Evolutionary conservation across 2,329 filamentous ascomycete genomes (phyloP), one percentile per base, ranked within the genome.

Genomic region (Apiospora rasikravindrae): DNA sequence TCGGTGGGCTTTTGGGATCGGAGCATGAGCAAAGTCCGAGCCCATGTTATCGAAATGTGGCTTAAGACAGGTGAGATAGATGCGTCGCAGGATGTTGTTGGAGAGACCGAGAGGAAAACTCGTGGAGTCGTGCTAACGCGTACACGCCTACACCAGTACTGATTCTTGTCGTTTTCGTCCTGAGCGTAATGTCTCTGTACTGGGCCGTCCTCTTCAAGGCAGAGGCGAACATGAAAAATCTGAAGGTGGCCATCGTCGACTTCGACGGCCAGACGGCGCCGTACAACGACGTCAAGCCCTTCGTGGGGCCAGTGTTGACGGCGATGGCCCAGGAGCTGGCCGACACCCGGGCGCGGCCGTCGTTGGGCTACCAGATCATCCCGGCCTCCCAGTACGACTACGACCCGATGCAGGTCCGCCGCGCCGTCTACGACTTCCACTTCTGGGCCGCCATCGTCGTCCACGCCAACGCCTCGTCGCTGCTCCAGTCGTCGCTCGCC

Each of bases 401-500:
- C 75, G 88, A 91, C 71, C 87, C 88, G 0, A 81, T 86, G 45
- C 82, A 83, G 22, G 90, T 92, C 2, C 86, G 89, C 4, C 85
- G 88, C 75, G 86, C 84, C 4, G 83, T 92, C 0, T 92, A 90
- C 77, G 83, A 91, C 71, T 87, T 86, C 74, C 81, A 89, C 42
- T 85, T 86, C 13, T 92, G 88, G 84, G 89, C 88, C 0, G 90
- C 90, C 0, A 85, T 92, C 67, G 85, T 92, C 71, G 83, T 92
- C 74, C 90, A 91, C 73, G 78, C 89, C 0, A 91, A 92, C 75
- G 90, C 91, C 0, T 91, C 89, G 0, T 81, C 85, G 0, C 81
- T 91, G 26, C 83, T 92, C 0, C 87, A 86, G 70, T 80, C 84
- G 24, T 89, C 90, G 0, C 82, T 91, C 0, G 79, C 81, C 1